These are phyloP conservation scores for Suhomyces choctaworum DNA, from an alignment of 1,139 yeast genomes.

Conservation along the genomic window DNA sequence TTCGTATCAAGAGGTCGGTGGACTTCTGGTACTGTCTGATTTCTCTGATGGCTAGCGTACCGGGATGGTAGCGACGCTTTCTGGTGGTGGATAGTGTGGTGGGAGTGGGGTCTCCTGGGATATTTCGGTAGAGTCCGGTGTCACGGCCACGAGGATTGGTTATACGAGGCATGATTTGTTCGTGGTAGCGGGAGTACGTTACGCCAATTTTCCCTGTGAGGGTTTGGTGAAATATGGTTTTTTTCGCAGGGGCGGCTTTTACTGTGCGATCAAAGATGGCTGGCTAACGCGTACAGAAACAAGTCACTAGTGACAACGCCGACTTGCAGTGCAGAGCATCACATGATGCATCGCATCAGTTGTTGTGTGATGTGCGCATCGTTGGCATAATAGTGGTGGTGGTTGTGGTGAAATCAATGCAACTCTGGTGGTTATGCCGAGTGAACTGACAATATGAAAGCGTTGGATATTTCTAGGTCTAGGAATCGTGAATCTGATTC, in stretches of 20 bases:
- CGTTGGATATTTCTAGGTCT: no score
- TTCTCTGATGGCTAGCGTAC: conserved; percentile 74
- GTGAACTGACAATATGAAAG: no score
- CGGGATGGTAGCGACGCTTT: conserved; percentile 65
- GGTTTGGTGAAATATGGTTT: no score
- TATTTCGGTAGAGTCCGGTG: conserved; percentile 48
- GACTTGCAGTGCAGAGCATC: no score
- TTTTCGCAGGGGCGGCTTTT: no score
- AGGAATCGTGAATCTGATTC: no score
- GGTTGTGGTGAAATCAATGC: no score
- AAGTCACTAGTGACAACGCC: no score
- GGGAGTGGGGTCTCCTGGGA: conserved; percentile 31
- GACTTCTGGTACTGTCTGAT: conserved; percentile 76
- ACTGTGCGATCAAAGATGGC: conserved; percentile 10
- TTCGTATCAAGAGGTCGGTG: conserved; percentile 74
- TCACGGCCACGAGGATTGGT: conserved; percentile 19
- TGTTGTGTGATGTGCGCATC: no score
- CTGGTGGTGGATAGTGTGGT: conserved; percentile 23
- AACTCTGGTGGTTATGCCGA: no score
- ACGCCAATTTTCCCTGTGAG: not conserved
- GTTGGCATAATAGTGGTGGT: no score
- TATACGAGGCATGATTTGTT: conserved; percentile 9
- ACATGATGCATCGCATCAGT: no score
- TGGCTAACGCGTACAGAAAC: conserved; percentile 9
- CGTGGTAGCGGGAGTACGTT: not conserved